phyloP scores from a whole-genome alignment of 192 early-diverging fungal species.

The Thamnidium elegans region DNA sequence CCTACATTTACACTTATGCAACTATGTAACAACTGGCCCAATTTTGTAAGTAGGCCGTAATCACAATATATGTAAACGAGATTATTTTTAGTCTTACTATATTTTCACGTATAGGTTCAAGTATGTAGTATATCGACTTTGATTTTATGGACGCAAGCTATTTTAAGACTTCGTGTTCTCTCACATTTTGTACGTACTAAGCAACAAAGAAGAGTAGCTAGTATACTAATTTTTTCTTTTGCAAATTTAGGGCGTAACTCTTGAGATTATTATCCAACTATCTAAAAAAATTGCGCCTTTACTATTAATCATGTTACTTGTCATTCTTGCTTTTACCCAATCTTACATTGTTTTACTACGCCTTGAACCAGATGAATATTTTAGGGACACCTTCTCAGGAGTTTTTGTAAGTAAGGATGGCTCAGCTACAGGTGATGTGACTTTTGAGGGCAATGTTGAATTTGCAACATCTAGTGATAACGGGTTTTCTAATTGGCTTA shows the following conservation, averaged over 20 bases:
- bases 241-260: conserved; percentile 14
- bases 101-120: too few species aligned
- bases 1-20: background rate
- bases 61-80: too few species aligned
- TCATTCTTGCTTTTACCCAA: conserved; percentile 17
- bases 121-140: background rate
- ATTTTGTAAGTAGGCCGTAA: too few species aligned
- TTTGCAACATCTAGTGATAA: background rate
- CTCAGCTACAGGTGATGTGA: background rate
- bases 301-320: conserved; percentile 1
- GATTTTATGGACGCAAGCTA: conserved; percentile 16
- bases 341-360: conserved; percentile 6
- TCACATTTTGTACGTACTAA: conserved; percentile 11
- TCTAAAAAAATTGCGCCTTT: conserved; percentile 5
- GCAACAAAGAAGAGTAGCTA: background rate
- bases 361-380: background rate
- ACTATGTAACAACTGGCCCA: too few species aligned
- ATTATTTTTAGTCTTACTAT: too few species aligned
- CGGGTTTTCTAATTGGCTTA: background rate
- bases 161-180: too few species aligned
- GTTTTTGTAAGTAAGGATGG: background rate
- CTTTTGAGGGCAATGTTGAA: background rate
- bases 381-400: background rate
- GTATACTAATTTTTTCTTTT: too few species aligned
- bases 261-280: conserved; percentile 18